Evolutionary conservation across 23 red algal species (phyloP).

Genomic region (Gracilaria domingensis): DNA sequence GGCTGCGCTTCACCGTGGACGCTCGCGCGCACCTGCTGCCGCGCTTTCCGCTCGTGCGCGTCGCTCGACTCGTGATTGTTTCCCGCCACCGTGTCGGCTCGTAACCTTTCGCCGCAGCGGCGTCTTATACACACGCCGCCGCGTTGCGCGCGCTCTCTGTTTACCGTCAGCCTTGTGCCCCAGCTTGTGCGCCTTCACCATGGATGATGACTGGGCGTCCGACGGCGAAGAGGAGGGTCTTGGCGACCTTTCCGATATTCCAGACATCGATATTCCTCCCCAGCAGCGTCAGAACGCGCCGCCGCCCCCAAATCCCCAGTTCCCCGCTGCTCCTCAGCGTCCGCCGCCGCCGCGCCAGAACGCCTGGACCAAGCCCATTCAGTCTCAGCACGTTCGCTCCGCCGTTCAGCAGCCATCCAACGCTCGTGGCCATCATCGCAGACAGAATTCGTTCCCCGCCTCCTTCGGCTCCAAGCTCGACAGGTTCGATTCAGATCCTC

Average conservation of each 20-base stretch:
- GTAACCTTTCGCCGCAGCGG: neutral
- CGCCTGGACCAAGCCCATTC: constrained; percentile 56
- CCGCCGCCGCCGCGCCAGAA: constrained; percentile 47
- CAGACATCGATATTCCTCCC: constrained; percentile 41
- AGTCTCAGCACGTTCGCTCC: constrained; percentile 44
- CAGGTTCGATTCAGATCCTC: neutral
- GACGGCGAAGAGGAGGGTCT: constrained; percentile 56
- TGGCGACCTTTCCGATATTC: constrained; percentile 63
- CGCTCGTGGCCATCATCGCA: neutral
- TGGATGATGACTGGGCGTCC: constrained; percentile 74
- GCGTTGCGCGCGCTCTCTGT: neutral
- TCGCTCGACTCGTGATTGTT: neutral
- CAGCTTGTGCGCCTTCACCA: constrained; percentile 10
- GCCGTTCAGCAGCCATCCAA: neutral
- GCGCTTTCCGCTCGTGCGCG: neutral
- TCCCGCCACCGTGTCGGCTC: neutral
- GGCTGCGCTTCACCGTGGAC: neutral
- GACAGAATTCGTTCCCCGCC: constrained; percentile 10
- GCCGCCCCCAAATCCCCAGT: constrained; percentile 17
- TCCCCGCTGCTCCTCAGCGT: neutral
- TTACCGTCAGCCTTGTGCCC: neutral
- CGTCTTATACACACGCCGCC: no score
- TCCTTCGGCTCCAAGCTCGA: constrained; percentile 24
- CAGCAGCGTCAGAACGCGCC: neutral
- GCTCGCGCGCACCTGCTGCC: neutral